These are phyloP conservation scores for Steccherinum ochraceum DNA, from an alignment of 768 basidiomycete species.

Conservation along the genomic window DNA sequence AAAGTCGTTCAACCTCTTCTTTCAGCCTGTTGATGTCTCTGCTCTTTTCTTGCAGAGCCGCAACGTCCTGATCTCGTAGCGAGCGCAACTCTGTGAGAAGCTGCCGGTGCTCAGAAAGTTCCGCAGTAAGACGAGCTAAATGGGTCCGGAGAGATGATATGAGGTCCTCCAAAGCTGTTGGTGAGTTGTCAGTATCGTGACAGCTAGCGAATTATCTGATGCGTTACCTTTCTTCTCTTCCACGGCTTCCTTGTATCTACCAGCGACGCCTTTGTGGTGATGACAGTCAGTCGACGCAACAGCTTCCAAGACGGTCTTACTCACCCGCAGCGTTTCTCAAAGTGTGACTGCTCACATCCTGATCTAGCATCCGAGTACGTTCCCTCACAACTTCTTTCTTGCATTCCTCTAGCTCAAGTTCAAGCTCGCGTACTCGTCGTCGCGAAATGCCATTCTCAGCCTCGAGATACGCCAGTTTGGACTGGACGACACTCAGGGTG, in stretches of 20 bases:
- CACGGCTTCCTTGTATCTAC: constrained; percentile 67
- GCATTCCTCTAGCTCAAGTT: constrained; percentile 78
- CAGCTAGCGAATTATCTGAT: no score
- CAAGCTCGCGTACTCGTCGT: constrained; percentile 79
- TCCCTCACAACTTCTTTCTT: constrained; percentile 73
- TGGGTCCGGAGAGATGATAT: constrained; percentile 69
- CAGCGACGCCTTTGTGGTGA: constrained; percentile 17
- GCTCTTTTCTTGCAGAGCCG: constrained; percentile 50
- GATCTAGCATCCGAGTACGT: constrained; percentile 55
- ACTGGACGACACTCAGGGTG: constrained; percentile 57
- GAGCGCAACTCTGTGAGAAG: constrained; percentile 60
- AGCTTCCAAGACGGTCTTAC: neutral
- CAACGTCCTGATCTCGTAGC: constrained; percentile 57
- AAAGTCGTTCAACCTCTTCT: constrained; percentile 74
- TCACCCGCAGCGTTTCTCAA: neutral
- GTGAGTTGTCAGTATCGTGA: neutral
- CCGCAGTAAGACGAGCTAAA: constrained; percentile 69
- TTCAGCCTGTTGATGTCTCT: constrained; percentile 63
- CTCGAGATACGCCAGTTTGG: constrained; percentile 67
- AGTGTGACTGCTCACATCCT: constrained; percentile 40
- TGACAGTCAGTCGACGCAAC: neutral
- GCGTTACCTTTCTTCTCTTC: constrained; percentile 89
- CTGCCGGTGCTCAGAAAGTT: constrained; percentile 71
- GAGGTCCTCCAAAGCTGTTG: constrained; percentile 72
- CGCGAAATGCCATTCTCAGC: constrained; percentile 79